Conservation (phyloP, 495 filamentous ascomycete species). For the Tuber microsphaerosporum region DNA sequence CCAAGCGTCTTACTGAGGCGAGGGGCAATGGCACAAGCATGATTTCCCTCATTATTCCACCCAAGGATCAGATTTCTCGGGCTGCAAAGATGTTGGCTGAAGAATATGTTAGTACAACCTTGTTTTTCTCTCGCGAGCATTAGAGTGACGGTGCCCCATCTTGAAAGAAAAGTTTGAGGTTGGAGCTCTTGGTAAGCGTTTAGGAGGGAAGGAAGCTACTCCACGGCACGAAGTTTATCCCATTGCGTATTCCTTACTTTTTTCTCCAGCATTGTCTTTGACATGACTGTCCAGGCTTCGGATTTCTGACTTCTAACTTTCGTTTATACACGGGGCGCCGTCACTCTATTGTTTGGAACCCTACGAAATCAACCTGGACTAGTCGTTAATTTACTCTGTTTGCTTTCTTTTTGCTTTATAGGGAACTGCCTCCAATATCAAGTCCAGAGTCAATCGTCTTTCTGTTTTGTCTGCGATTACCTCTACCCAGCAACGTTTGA, state of each 20-base stretch:
- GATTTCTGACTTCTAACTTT: no score
- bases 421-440: conserved; percentile 98
- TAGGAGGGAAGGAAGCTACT: no score
- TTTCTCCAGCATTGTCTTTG: no score
- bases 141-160: no score
- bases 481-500: conserved; percentile 95
- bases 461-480: conserved; percentile 97
- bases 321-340: no score
- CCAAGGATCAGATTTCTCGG: conserved; percentile 94
- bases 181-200: no score
- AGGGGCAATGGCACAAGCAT: conserved; percentile 94
- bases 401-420: conserved; percentile 35
- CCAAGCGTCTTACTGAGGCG: conserved; percentile 88
- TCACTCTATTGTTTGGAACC: not conserved
- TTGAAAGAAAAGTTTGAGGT: no score
- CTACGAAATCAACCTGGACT: not conserved
- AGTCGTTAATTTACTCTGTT: not conserved
- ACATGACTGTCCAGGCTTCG: no score
- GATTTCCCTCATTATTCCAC: conserved; percentile 98
- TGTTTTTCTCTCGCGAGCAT: not conserved
- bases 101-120: conserved; percentile 73
- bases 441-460: conserved; percentile 96
- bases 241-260: no score
- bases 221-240: no score
- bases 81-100: conserved; percentile 99